Percentiles rank a stretch among this genome's conserved stretches.
These are phyloP conservation scores for Exophiala phaeomuriformis DNA, from an alignment of 2,329 filamentous ascomycete genomes.

Conservation along the genomic window DNA sequence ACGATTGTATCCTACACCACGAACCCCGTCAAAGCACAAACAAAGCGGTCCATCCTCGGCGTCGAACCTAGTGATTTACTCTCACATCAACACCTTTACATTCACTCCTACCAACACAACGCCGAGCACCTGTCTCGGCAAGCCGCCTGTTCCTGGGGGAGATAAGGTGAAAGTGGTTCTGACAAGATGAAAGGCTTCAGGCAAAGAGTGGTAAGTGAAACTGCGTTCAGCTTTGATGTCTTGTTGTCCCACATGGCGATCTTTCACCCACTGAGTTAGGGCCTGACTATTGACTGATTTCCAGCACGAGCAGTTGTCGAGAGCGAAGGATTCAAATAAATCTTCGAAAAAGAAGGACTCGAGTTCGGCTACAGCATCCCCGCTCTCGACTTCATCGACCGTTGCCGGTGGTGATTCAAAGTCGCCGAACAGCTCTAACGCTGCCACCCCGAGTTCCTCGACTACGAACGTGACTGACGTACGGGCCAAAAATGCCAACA, in stretches of 20 bases:
- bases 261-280: conserved; percentile 1
- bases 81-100: conserved; percentile 10
- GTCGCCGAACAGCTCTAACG: conserved; percentile 54
- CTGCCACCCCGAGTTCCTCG: conserved; percentile 77
- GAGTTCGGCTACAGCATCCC: conserved; percentile 66
- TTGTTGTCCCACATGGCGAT: conserved; percentile 1
- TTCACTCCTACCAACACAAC: conserved; percentile 2
- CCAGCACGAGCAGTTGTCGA: conserved; percentile 76
- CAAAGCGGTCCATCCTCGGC: background rate
- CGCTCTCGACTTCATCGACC: conserved; percentile 52
- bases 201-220: conserved; percentile 77
- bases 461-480: conserved; percentile 78
- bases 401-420: conserved; percentile 39
- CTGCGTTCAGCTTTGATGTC: conserved; percentile 27
- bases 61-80: background rate
- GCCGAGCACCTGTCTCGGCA: conserved; percentile 12
- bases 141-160: conserved; percentile 5
- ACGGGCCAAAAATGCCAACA: conserved; percentile 64
- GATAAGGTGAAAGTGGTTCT: conserved; percentile 20
- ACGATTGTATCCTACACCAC: conserved; percentile 1
- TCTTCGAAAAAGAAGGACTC: conserved; percentile 60
- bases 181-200: conserved; percentile 92
- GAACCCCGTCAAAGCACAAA: background rate
- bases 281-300: conserved; percentile 23
- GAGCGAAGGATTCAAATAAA: conserved; percentile 81